These are phyloP conservation scores for Dendrocalamus sinicus DNA, from an alignment of 176 grass and related monocot species.

Conservation along the genomic window DNA sequence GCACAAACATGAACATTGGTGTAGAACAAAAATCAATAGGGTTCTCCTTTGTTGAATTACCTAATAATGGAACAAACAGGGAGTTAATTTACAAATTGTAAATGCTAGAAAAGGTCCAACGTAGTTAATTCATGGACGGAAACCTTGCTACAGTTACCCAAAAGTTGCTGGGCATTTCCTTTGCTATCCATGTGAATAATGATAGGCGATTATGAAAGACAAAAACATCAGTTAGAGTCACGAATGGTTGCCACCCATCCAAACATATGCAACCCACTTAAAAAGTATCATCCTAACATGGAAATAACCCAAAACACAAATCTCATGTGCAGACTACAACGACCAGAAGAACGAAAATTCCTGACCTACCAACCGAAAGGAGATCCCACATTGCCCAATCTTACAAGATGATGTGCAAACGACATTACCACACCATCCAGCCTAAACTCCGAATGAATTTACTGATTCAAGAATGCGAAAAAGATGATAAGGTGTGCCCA, in stretches of 20 bases:
- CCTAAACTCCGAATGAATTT: not conserved
- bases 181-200: constrained; percentile 25
- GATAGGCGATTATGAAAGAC: not conserved
- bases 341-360: constrained; percentile 23
- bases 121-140: not conserved
- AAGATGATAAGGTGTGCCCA: not conserved
- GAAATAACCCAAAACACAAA: constrained; percentile 40
- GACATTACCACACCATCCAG: fast-evolving
- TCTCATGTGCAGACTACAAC: constrained; percentile 14
- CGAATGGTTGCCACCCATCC: constrained; percentile 42
- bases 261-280: constrained; percentile 11
- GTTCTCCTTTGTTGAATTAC: not conserved
- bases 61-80: not conserved
- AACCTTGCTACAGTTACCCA: too few relatives aligned
- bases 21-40: not conserved
- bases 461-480: not conserved
- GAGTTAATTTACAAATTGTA: not conserved
- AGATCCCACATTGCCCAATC: not conserved
- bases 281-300: constrained; percentile 40
- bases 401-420: too few relatives aligned
- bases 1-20: not conserved
- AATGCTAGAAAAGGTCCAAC: not conserved
- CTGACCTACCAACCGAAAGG: constrained; percentile 20
- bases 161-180: not conserved
- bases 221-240: constrained; percentile 13